Evolutionary conservation across 768 basidiomycete genomes (phyloP).

Genomic region (Amanita thiersii): DNA sequence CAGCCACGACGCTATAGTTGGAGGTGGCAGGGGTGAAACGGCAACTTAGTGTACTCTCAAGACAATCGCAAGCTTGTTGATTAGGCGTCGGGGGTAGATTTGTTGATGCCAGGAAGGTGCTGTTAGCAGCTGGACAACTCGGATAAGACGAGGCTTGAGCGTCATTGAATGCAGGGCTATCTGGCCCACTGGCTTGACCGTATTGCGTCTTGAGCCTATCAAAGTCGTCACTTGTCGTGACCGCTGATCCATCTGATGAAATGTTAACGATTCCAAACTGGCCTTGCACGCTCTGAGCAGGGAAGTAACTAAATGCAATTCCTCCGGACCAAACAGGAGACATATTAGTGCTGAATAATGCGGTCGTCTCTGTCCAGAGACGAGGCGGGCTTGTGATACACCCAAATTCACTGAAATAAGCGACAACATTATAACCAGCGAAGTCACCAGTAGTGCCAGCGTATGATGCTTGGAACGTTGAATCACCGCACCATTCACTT

Average conservation of each 20-base stretch:
- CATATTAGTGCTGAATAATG: constrained; percentile 69
- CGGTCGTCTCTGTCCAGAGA: constrained; percentile 72
- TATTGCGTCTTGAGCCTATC: constrained; percentile 58
- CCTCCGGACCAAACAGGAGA: constrained; percentile 82
- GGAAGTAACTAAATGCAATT: constrained; percentile 87
- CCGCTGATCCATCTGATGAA: constrained; percentile 53
- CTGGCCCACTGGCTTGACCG: constrained; percentile 43
- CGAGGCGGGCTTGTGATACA: constrained; percentile 56
- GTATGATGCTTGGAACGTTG: constrained; percentile 50
- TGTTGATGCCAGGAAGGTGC: constrained; percentile 55
- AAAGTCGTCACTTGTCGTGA: constrained; percentile 66
- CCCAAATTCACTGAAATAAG: constrained; percentile 89
- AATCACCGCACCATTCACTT: constrained; percentile 80
- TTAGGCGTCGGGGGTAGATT: constrained; percentile 82
- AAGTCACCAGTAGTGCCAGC: constrained; percentile 45
- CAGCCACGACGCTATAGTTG: constrained; percentile 54
- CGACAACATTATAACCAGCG: constrained; percentile 62
- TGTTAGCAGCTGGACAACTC: constrained; percentile 55
- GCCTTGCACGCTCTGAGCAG: constrained; percentile 61
- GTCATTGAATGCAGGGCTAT: constrained; percentile 41
- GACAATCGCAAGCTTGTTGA: constrained; percentile 69
- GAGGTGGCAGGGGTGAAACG: constrained; percentile 56
- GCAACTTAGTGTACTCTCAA: constrained; percentile 63
- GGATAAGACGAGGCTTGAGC: constrained; percentile 43
- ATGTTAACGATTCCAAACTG: constrained; percentile 84